A percentile compares a stretch with the other conserved stretches of the same genome.
phyloP scores from a whole-genome alignment of 352 stramenopile species.

The Pythium periplocum region DNA sequence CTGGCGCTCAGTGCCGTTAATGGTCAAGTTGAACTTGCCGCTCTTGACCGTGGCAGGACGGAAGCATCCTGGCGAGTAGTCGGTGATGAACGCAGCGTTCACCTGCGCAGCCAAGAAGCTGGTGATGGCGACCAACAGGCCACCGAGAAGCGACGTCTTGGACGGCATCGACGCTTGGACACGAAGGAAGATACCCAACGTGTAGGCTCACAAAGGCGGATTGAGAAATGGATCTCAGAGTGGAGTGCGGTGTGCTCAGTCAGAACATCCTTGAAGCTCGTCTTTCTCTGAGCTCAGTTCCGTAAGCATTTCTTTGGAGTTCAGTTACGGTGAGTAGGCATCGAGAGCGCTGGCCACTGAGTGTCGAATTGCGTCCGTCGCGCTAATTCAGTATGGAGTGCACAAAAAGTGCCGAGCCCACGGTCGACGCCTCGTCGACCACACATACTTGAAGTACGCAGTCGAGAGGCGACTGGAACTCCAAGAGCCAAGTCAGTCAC shows the following conservation, averaged over 20 bases:
- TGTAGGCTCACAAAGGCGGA: background rate
- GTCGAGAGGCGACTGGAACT: no score
- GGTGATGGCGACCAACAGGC: background rate
- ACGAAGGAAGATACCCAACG: background rate
- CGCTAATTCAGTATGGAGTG: no score
- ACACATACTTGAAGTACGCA: no score
- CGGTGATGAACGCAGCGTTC: background rate
- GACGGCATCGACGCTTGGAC: background rate
- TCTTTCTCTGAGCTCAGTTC: background rate
- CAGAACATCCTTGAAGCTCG: background rate
- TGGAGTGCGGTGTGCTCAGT: background rate
- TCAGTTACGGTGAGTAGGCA: no score
- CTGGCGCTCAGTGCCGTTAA: constrained; percentile 22
- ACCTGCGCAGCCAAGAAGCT: background rate
- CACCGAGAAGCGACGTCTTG: background rate
- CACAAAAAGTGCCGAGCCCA: no score
- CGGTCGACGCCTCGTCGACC: no score
- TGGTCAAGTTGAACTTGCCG: constrained; percentile 19
- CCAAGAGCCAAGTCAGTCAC: no score
- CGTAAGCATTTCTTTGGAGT: background rate
- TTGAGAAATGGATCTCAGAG: background rate
- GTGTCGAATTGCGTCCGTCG: no score
- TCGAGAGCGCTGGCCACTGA: no score
- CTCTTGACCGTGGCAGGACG: constrained; percentile 8
- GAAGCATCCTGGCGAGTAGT: background rate